Percentiles rank a stretch among this genome's conserved stretches.
Conservation (phyloP, 2,329 filamentous ascomycete genomes). For the Verticillium alfalfae region DNA sequence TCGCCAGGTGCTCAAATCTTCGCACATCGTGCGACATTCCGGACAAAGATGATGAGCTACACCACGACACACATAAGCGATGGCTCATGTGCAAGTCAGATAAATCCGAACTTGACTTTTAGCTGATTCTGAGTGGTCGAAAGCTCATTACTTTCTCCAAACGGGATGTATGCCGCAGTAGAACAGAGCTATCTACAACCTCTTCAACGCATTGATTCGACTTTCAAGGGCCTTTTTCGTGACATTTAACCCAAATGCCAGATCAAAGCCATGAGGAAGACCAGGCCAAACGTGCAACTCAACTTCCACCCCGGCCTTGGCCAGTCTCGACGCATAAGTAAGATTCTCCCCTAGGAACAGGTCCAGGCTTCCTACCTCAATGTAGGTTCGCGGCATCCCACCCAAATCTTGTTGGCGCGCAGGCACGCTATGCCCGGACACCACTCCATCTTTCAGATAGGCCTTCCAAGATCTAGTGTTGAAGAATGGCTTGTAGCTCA, state of each 20-base stretch:
- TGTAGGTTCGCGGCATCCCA: conserved; percentile 27
- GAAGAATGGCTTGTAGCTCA: conserved; percentile 12
- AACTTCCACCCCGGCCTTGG: conserved; percentile 23
- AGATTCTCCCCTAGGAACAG: conserved; percentile 29
- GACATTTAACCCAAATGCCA: conserved; percentile 2
- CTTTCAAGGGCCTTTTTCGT: conserved; percentile 16
- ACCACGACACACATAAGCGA: too few relatives aligned
- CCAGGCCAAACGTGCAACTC: conserved; percentile 35
- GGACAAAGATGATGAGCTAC: too few relatives aligned
- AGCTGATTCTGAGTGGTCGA: too few relatives aligned
- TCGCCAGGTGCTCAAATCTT: too few relatives aligned
- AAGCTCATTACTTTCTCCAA: too few relatives aligned
- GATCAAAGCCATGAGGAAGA: conserved; percentile 31
- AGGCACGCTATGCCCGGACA: conserved; percentile 15
- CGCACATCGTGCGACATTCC: too few relatives aligned
- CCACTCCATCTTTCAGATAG: conserved; percentile 7
- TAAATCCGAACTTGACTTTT: too few relatives aligned
- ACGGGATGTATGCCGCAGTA: neutral
- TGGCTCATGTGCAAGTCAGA: too few relatives aligned
- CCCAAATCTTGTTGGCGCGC: conserved; percentile 15
- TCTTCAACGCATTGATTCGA: conserved; percentile 10
- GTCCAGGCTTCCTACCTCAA: conserved; percentile 31
- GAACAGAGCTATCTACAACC: neutral
- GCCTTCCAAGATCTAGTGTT: conserved; percentile 17
- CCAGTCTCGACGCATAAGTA: conserved; percentile 23